Conservation (phyloP, 805 yeast species). For the Saitoella complicata region DNA sequence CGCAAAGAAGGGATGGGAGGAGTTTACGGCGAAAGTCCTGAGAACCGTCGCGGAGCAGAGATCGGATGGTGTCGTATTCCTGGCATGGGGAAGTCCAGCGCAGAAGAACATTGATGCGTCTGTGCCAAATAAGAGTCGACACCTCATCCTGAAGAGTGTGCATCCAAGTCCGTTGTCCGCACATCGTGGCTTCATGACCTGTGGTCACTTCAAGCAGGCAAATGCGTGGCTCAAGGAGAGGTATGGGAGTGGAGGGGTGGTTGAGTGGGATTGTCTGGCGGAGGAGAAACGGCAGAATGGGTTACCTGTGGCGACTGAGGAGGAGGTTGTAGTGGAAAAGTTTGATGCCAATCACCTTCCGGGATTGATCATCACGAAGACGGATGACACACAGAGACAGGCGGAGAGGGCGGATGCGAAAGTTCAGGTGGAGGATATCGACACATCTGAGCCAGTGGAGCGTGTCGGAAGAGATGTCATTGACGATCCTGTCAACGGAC, state of each 20-base stretch:
- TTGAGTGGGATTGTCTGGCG: slow-evolving; percentile 48
- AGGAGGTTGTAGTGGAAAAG: no score
- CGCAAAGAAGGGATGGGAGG: slow-evolving; percentile 82
- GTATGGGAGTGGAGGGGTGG: slow-evolving; percentile 27
- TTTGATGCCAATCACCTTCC: no score
- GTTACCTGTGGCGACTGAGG: no score
- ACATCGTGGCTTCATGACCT: slow-evolving; percentile 65
- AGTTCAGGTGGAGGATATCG: no score
- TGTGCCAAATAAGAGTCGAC: slow-evolving; percentile 6
- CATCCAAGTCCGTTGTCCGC: slow-evolving; percentile 97
- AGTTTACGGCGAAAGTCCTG: slow-evolving; percentile 62
- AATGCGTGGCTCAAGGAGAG: slow-evolving; percentile 55
- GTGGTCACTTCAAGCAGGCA: slow-evolving; percentile 54
- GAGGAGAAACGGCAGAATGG: not conserved
- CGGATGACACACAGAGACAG: no score
- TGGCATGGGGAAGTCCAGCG: slow-evolving; percentile 77
- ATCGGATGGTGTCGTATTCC: slow-evolving; percentile 44
- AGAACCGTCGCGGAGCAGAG: slow-evolving; percentile 27
- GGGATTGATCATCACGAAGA: no score
- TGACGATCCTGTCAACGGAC: no score
- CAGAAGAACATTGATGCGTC: slow-evolving; percentile 38
- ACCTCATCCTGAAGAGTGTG: slow-evolving; percentile 48
- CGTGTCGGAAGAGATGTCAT: no score
- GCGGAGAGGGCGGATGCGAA: no score
- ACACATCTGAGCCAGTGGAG: no score